These are phyloP conservation scores for Fusarium neocosmosporiellum DNA, from an alignment of 2,329 filamentous ascomycete genomes.

Conservation along the genomic window DNA sequence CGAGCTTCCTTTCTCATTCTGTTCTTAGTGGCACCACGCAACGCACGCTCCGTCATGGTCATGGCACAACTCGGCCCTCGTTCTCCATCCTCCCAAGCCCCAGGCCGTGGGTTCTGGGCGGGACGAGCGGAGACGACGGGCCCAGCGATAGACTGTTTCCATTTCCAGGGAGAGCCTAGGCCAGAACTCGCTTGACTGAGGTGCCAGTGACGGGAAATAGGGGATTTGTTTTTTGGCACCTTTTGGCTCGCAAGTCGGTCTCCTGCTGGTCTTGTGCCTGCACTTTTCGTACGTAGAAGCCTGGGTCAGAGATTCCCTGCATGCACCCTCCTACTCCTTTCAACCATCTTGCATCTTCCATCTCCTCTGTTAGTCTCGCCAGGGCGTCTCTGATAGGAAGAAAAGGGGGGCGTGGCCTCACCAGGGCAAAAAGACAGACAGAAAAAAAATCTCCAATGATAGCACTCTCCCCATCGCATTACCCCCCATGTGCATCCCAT, in stretches of 20 bases:
- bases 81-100: conserved; percentile 23
- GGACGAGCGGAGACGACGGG: conserved; percentile 24
- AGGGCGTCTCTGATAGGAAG: background rate
- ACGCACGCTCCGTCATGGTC: conserved; percentile 20
- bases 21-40: conserved; percentile 34
- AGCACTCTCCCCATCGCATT: background rate
- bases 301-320: conserved; percentile 11
- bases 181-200: background rate
- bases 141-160: conserved; percentile 4
- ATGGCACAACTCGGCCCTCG: conserved; percentile 12
- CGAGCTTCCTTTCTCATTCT: conserved; percentile 27
- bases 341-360: conserved; percentile 11
- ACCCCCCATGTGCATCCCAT: conserved; percentile 19
- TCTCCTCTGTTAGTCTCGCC: background rate
- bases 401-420: conserved; percentile 15
- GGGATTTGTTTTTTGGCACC: background rate
- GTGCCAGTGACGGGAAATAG: conserved; percentile 1
- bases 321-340: conserved; percentile 3
- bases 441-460: background rate
- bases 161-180: conserved; percentile 7
- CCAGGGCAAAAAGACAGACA: background rate
- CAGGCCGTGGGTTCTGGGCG: conserved; percentile 16
- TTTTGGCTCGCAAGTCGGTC: background rate
- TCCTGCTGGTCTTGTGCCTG: conserved; percentile 4
- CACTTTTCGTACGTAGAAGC: background rate